Evolutionary conservation across 495 filamentous ascomycete species (phyloP), one percentile per base, ranked within the genome.

Genomic region (Ascobolus immersus): DNA sequence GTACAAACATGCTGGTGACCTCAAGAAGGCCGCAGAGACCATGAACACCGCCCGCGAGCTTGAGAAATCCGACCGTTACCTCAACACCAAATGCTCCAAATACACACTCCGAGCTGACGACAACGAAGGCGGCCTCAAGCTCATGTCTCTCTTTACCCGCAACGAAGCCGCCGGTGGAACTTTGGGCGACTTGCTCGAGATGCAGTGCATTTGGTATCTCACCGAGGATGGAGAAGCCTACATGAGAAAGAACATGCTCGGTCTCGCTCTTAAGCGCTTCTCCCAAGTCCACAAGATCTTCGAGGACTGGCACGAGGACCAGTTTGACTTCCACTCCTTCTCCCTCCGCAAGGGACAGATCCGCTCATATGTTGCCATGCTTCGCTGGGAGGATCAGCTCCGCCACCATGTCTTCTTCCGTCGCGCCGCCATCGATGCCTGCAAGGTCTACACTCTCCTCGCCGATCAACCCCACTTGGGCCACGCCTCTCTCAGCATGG

Each of bases 311-410:
- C 72, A 89, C 42, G 86, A 99, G 43, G 86, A 99, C 43, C 86
- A 99, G 45, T 93, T 92, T 44, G 86, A 99, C 49, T 99, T 99
- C 61, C 86, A 99, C 56, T 77, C 69, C 52, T 99, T 94, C 56
- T 93, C 82, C 5, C 59, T 94, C 5, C 63, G 82, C 7, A 94
- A 94, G 54, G 86, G 89, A 4, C 84, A 90, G 60, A 76, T 94
- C 38, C 60, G 86, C 29, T 78, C 89, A 0, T 99, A 99, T 47
- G 59, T 94, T 13, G 80, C 92, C 40, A 91, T 94, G 79, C 59
- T 94, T 17, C 69, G 77, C 38, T 99, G 86, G 86, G 84, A 94
- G 45, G 82, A 99, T 43, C 62, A 65, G 35, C 53, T 94, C 21
- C 68, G 82, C 17, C 75, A 82, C 38, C 86, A 99, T 47, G 84